Evolutionary conservation across 2,329 filamentous ascomycete genomes (phyloP), one percentile per base, ranked within the genome.

Genomic region (Paecilomyces formosus): DNA sequence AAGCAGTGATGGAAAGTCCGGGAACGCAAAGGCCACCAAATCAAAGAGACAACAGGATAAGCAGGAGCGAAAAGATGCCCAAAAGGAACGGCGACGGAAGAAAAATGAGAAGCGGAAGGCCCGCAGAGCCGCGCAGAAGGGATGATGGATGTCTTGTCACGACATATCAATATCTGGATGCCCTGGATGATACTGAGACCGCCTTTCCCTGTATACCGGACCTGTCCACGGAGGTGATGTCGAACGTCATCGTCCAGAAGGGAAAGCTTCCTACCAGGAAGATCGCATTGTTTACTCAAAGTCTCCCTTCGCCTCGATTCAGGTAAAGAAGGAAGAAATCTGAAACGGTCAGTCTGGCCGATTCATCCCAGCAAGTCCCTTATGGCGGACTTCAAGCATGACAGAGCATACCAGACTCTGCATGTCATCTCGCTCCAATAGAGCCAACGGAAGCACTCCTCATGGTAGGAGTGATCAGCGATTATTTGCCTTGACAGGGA

Each of bases 91-190:
- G 60, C 64, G 66, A 28, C 58, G 70, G 33, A 72, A 74, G 60
- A 74, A 74, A 63, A 79, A 82, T 67, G 72, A 79, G 24, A 64
- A 66, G 22, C 69, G 68, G 39, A 70, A 55, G 7, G 59, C 53
- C 8, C 58, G 53, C 33, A 57, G 54, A 24, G 57, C 57, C 22
- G 49, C 30, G 35, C 56, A 56, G 49, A 62, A 53, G 50, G 53
- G 58, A 24, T 56, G 58, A 65, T 70, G 68, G 63, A 65, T 59
- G 61, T 65, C 62, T 66, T 60, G 15, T 45, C 15, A 15, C 15
- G 4, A 45, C 35, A 8, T 5, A 45, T n/a, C 8, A 45, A 45
- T 15, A 45, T n/a, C 8, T 45, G 39, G 39, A 45, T 45, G n/a
- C 2, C n/a, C n/a, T 18, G 39, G 39, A 18, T n/a, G 8, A n/a